These are phyloP conservation scores for Ascobolus immersus DNA, from an alignment of 495 filamentous ascomycete genomes.

Conservation along the genomic window DNA sequence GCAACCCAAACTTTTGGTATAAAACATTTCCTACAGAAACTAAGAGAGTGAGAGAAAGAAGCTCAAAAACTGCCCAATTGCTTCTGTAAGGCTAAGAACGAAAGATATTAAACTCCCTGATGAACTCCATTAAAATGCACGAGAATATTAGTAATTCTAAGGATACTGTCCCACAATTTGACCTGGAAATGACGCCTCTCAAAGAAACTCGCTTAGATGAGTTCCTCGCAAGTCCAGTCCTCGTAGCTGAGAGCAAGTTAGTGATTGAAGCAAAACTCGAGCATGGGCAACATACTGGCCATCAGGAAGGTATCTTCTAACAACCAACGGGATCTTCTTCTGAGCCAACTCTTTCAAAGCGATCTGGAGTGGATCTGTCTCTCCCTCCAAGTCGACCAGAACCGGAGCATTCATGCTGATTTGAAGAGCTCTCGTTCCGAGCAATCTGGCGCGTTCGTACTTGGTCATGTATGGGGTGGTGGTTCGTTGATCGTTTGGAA, in stretches of 20 bases:
- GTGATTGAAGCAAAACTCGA: conserved; percentile 2
- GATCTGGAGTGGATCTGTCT: conserved; percentile 92
- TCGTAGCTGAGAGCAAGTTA: conserved; percentile 45
- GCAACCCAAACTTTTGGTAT: no score
- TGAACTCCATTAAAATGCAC: neutral
- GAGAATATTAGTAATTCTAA: neutral
- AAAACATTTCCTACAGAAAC: no score
- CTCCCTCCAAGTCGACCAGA: conserved; percentile 83
- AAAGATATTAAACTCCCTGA: no score
- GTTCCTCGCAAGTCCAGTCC: conserved; percentile 95
- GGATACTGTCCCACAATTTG: no score
- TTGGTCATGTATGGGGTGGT: conserved; percentile 99
- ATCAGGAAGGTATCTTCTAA: conserved; percentile 84
- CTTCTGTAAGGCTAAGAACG: no score
- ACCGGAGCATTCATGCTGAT: conserved; percentile 99
- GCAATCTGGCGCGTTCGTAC: conserved; percentile 79
- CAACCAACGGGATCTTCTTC: conserved; percentile 93
- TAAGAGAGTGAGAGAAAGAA: no score
- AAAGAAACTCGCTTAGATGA: no score
- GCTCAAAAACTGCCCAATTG: no score
- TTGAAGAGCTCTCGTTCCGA: conserved; percentile 80
- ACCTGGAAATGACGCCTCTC: no score
- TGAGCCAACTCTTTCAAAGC: conserved; percentile 88
- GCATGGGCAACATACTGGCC: conserved; percentile 48
- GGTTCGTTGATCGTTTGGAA: conserved; percentile 61